Conservation (phyloP, 2,329 filamentous ascomycete species). For the Colletotrichum chrysophilum region DNA sequence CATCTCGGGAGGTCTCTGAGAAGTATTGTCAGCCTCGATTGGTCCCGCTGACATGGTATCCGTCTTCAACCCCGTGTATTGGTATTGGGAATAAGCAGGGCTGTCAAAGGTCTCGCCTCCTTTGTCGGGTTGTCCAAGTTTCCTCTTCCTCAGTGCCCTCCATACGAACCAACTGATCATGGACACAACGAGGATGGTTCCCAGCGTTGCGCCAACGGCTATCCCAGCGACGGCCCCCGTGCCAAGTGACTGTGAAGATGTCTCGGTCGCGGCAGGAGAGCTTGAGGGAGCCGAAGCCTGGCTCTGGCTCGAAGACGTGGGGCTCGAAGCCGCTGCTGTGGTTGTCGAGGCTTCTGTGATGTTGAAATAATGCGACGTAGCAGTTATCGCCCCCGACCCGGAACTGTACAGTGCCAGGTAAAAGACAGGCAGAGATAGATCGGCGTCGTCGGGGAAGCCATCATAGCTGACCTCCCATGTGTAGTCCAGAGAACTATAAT, state of each 20-base stretch:
- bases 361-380: background rate
- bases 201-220: background rate
- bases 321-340: background rate
- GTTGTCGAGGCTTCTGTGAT: background rate
- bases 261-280: background rate
- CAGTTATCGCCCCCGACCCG: background rate
- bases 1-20: background rate
- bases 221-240: background rate
- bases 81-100: background rate
- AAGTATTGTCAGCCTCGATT: background rate
- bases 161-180: background rate
- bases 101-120: background rate
- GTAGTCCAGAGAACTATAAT: background rate
- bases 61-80: background rate
- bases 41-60: background rate
- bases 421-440: background rate
- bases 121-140: background rate
- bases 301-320: background rate
- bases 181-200: background rate
- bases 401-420: background rate
- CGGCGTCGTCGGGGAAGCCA: background rate
- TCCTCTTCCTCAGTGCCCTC: background rate
- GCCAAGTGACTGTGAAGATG: background rate
- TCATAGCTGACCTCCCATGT: background rate
- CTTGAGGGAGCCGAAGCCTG: background rate